Percentiles rank a stretch among this genome's conserved stretches.
phyloP scores from a whole-genome alignment of 352 stramenopile genomes.

The Pythium inflatum region DNA sequence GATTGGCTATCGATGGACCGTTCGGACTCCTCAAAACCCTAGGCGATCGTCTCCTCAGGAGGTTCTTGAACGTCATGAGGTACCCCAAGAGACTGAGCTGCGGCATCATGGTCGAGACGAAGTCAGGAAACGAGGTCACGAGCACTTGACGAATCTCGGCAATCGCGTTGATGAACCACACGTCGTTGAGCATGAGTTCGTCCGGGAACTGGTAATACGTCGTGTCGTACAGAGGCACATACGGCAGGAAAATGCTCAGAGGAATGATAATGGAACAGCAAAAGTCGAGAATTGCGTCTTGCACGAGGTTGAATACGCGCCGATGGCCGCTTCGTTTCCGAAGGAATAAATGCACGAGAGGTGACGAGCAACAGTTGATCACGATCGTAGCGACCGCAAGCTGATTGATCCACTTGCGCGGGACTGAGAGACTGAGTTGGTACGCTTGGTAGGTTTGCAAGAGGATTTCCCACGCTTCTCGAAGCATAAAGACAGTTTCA shows the following conservation, averaged over 20 bases:
- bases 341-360: constrained; percentile 15
- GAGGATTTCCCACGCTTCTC: constrained; percentile 27
- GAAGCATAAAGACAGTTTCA: constrained; percentile 19
- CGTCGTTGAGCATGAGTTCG: constrained; percentile 19
- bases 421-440: constrained; percentile 23
- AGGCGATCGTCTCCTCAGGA: constrained; percentile 8
- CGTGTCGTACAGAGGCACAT: constrained; percentile 12
- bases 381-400: constrained; percentile 25
- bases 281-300: constrained; percentile 29
- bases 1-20: too few relatives aligned
- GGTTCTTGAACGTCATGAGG: constrained; percentile 21
- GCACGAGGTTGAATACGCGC: constrained; percentile 18
- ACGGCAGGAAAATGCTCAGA: constrained; percentile 27
- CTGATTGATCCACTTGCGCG: constrained; percentile 32
- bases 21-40: too few relatives aligned
- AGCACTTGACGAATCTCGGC: constrained; percentile 23
- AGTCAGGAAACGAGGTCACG: constrained; percentile 22
- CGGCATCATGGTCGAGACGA: constrained; percentile 20
- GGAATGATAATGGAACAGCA: constrained; percentile 34
- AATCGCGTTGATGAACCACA: constrained; percentile 23
- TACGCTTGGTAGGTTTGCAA: constrained; percentile 36
- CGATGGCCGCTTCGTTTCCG: neutral
- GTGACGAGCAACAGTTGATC: constrained; percentile 22
- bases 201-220: neutral
- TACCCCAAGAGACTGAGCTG: constrained; percentile 12